phyloP scores from a whole-genome alignment of 345 rosid genomes.

The Eucalyptus curtisii region DNA sequence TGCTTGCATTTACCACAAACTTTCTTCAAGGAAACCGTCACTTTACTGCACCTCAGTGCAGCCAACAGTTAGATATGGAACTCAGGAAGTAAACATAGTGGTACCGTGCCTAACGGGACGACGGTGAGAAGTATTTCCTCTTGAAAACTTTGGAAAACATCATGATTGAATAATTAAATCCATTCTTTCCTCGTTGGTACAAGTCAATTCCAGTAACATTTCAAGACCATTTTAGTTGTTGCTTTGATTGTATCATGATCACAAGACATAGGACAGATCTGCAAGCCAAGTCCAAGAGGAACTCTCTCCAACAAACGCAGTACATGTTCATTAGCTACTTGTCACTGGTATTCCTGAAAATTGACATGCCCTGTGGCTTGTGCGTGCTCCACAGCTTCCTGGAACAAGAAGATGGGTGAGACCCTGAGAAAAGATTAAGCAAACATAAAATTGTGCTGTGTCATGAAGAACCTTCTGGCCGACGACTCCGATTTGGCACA shows the following conservation, averaged over 20 bases:
- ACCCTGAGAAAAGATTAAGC: background rate
- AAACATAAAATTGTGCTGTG: background rate
- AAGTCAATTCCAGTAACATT: background rate
- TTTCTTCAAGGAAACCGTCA: background rate
- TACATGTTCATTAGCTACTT: background rate
- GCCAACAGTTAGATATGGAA: background rate
- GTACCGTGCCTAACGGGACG: background rate
- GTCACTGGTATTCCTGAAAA: constrained; percentile 73
- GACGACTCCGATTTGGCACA: constrained; percentile 79
- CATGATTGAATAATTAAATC: background rate
- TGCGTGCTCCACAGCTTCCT: constrained; percentile 95
- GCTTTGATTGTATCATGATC: background rate
- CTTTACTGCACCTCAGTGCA: background rate
- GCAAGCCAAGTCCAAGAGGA: background rate
- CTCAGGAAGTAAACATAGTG: background rate
- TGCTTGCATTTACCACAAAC: background rate
- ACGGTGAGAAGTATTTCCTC: background rate
- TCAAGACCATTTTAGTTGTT: background rate
- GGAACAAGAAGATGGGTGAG: background rate
- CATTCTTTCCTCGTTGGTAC: background rate
- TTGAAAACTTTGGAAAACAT: background rate
- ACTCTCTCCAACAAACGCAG: background rate
- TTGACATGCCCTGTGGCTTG: constrained; percentile 92
- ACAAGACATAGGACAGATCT: background rate
- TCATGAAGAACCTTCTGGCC: constrained; percentile 61